These are phyloP conservation scores for Amylocarpus encephaloides DNA, from an alignment of 2,329 filamentous ascomycete genomes.

Conservation along the genomic window DNA sequence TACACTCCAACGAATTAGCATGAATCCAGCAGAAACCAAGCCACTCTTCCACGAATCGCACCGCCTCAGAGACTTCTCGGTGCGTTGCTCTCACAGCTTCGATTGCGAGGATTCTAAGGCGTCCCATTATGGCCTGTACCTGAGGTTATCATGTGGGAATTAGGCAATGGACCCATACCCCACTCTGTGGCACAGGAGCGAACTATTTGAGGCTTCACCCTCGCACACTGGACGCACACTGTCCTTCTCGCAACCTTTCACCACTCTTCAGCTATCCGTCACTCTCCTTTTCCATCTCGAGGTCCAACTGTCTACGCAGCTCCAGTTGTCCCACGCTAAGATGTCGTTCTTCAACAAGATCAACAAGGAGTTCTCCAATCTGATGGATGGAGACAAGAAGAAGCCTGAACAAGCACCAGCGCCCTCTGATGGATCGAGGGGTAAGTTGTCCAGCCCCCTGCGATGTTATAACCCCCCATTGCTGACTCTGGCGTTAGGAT, in stretches of 20 bases:
- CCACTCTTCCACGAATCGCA: slow-evolving; percentile 2
- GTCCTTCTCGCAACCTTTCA: background rate
- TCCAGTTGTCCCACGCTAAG: too few relatives aligned
- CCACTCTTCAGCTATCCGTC: background rate
- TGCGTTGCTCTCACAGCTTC: background rate
- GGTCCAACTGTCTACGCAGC: background rate
- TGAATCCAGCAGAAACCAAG: background rate
- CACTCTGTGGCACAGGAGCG: background rate
- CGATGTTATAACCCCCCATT: background rate
- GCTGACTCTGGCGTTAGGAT: background rate
- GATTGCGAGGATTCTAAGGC: background rate
- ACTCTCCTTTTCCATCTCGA: background rate
- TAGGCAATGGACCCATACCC: background rate
- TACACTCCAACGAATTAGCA: background rate
- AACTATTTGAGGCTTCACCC: background rate
- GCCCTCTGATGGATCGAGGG: slow-evolving; percentile 3
- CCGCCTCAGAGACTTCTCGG: background rate
- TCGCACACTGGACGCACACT: background rate
- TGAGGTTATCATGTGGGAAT: background rate
- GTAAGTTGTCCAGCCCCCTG: background rate
- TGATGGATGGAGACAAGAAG: slow-evolving; percentile 40
- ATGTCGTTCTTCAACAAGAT: slow-evolving; percentile 43
- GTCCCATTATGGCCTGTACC: background rate
- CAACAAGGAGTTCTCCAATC: slow-evolving; percentile 40
- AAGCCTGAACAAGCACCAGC: slow-evolving; percentile 11